These are phyloP conservation scores for Sporothrix mexicana DNA, from an alignment of 2,329 filamentous ascomycete species.

Conservation along the genomic window DNA sequence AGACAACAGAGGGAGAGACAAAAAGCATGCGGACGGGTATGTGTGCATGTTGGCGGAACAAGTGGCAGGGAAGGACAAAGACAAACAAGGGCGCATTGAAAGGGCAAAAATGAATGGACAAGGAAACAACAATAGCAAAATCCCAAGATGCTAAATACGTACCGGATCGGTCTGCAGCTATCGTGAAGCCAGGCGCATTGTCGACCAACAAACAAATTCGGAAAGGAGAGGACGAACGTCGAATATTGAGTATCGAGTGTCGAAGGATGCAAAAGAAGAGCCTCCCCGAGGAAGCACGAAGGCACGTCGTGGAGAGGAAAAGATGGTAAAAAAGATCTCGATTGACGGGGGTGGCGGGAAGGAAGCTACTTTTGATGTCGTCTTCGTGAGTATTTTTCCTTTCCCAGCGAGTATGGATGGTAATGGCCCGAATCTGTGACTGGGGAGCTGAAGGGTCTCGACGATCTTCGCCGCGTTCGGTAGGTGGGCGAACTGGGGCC, in stretches of 20 bases:
- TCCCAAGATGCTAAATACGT: background rate
- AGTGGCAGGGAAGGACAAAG: slow-evolving; percentile 4
- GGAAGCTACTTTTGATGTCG: slow-evolving; percentile 23
- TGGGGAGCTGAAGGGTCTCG: slow-evolving; percentile 29
- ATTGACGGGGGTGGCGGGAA: slow-evolving; percentile 29
- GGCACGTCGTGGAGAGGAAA: slow-evolving; percentile 21
- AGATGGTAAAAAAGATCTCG: slow-evolving; percentile 9
- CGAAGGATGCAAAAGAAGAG: slow-evolving; percentile 3
- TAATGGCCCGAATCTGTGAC: slow-evolving; percentile 3
- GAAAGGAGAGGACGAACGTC: background rate
- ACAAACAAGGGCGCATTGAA: background rate
- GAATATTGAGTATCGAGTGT: background rate
- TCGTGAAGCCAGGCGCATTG: slow-evolving; percentile 23
- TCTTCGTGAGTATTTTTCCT: slow-evolving; percentile 5
- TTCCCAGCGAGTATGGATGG: background rate
- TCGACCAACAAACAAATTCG: slow-evolving; percentile 13
- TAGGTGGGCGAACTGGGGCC: slow-evolving; percentile 26
- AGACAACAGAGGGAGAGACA: background rate
- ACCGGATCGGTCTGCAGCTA: slow-evolving; percentile 14
- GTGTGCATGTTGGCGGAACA: background rate
- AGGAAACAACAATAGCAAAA: background rate
- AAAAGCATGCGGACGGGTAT: background rate
- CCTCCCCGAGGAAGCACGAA: background rate
- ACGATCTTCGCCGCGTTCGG: slow-evolving; percentile 36
- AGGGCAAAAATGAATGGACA: background rate